phyloP scores from a whole-genome alignment of 2,329 filamentous ascomycete genomes.

The Sclerotinia spermophila region DNA sequence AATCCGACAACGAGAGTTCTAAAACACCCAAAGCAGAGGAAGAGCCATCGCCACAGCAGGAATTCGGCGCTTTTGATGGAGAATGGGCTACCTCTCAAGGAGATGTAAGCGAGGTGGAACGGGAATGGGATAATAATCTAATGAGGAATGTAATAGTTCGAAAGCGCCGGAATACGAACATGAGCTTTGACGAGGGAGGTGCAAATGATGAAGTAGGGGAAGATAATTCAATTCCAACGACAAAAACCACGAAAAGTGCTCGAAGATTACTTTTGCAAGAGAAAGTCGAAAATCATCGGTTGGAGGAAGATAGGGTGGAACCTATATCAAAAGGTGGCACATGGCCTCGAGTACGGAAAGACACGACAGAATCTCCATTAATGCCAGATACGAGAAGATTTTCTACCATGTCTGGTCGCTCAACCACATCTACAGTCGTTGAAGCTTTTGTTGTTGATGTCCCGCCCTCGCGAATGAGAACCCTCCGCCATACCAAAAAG shows the following conservation, averaged over 20 bases:
- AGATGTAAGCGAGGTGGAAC: constrained; percentile 45
- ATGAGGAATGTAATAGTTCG: constrained; percentile 52
- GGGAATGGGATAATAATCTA: constrained; percentile 54
- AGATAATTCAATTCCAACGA: constrained; percentile 48
- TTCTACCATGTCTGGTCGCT: constrained; percentile 54
- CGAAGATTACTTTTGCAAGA: constrained; percentile 33
- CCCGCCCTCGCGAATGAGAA: constrained; percentile 47
- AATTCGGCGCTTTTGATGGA: constrained; percentile 56
- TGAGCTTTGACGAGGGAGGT: constrained; percentile 25
- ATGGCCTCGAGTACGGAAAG: constrained; percentile 23
- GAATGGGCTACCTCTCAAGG: constrained; percentile 48
- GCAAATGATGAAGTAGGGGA: constrained; percentile 46
- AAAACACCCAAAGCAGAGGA: constrained; percentile 34
- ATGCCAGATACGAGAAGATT: constrained; percentile 45
- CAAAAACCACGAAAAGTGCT: constrained; percentile 47
- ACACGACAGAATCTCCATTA: constrained; percentile 28
- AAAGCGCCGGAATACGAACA: constrained; percentile 37
- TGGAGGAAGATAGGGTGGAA: constrained; percentile 24
- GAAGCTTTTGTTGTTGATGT: constrained; percentile 56
- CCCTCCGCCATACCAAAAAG: constrained; percentile 60
- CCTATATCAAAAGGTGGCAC: background rate
- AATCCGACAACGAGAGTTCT: constrained; percentile 39
- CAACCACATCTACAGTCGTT: constrained; percentile 54
- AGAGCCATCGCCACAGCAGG: constrained; percentile 42
- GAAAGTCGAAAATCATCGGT: constrained; percentile 29